Evolutionary conservation across 2,329 filamentous ascomycete genomes (phyloP).

Genomic region (Monosporascus sp.): DNA sequence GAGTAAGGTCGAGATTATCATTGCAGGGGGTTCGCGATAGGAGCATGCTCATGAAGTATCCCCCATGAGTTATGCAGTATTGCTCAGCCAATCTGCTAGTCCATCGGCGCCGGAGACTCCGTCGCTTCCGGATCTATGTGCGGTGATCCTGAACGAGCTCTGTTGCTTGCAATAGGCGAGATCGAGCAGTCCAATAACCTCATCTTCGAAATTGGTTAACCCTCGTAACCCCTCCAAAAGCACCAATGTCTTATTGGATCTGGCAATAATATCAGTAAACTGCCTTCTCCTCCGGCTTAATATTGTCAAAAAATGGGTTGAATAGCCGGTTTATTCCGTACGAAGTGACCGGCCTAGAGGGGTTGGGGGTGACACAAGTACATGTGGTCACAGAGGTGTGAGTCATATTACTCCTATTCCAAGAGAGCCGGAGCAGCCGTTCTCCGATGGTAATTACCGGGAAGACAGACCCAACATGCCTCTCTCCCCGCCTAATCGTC

Average conservation of each 20-base stretch:
- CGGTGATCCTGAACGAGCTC: not conserved
- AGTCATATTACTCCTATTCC: too few relatives aligned
- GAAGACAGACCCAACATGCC: not conserved
- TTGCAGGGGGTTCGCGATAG: slow-evolving; percentile 34
- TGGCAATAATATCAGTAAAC: not conserved
- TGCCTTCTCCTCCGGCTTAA: not conserved
- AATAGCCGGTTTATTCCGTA: too few relatives aligned
- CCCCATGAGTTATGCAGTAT: slow-evolving; percentile 4
- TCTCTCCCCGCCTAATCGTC: not conserved
- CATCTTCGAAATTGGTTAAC: not conserved
- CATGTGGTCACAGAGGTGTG: too few relatives aligned
- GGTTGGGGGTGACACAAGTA: too few relatives aligned
- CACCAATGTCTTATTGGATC: not conserved
- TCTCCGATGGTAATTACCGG: not conserved
- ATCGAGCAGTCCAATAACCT: not conserved
- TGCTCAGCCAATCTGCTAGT: not conserved
- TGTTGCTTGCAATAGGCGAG: not conserved
- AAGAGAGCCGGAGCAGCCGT: not conserved
- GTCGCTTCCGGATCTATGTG: not conserved
- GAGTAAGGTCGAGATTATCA: slow-evolving; percentile 33
- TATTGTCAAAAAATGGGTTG: not conserved
- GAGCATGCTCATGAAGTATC: slow-evolving; percentile 30
- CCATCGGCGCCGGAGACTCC: not conserved
- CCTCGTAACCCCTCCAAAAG: not conserved
- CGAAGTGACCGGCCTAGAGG: too few relatives aligned